phyloP scores from a whole-genome alignment of 257 asterid genomes.

The Nicotiana attenuata region DNA sequence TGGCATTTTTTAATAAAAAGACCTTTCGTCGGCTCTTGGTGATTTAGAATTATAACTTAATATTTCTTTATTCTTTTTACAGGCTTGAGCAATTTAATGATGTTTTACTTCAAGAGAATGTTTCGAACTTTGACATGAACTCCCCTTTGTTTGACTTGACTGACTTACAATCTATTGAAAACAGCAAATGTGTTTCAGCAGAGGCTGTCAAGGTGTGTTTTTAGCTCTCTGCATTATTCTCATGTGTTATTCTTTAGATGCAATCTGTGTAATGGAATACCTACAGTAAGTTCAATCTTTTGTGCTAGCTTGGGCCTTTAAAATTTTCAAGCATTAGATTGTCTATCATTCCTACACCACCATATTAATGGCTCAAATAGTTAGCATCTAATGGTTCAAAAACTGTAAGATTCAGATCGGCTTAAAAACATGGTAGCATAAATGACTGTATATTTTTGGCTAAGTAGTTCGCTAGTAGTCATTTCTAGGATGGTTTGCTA shows the following conservation, averaged over 20 bases:
- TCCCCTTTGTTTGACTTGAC: slow-evolving; percentile 56
- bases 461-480: not conserved
- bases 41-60: slow-evolving; percentile 4
- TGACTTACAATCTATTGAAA: slow-evolving; percentile 50
- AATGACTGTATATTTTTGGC: not conserved
- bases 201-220: slow-evolving; percentile 59
- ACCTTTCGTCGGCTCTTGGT: not conserved
- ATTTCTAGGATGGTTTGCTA: not conserved
- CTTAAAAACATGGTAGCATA: not conserved
- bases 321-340: too few relatives aligned
- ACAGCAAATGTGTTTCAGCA: slow-evolving; percentile 36
- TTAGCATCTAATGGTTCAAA: not conserved
- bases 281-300: too few relatives aligned
- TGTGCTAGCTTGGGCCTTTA: too few relatives aligned
- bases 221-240: not conserved
- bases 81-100: slow-evolving; percentile 97
- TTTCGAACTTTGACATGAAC: slow-evolving; percentile 33
- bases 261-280: too few relatives aligned
- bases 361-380: not conserved
- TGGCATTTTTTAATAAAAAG: not conserved
- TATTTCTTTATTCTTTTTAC: slow-evolving; percentile 8
- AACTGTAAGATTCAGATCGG: not conserved
- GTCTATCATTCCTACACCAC: not conserved
- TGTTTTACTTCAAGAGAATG: slow-evolving; percentile 74
- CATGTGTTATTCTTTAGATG: not conserved